Conservation (phyloP, 2,329 filamentous ascomycete species). For the Ceratocystis alfenasii region DNA sequence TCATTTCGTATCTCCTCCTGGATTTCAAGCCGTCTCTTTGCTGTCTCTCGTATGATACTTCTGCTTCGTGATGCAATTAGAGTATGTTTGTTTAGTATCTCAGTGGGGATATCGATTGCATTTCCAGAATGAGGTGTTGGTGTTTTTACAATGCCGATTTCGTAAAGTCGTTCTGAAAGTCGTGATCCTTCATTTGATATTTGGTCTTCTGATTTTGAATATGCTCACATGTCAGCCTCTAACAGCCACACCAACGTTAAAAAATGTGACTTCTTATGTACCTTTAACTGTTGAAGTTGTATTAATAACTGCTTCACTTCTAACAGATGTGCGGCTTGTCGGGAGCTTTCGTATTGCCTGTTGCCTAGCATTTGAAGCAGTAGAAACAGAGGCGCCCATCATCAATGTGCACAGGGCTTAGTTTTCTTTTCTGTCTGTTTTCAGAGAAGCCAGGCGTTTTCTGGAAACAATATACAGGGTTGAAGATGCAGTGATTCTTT, state of each 20-base stretch:
- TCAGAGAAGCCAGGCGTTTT: neutral
- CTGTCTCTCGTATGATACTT: neutral
- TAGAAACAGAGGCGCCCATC: neutral
- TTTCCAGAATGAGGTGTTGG: neutral
- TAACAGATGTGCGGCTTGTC: neutral
- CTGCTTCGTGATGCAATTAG: neutral
- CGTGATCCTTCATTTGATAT: neutral
- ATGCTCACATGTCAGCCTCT: neutral
- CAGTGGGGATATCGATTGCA: neutral
- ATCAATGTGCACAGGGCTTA: too few relatives aligned
- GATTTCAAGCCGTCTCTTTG: neutral
- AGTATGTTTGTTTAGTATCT: neutral
- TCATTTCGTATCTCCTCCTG: neutral
- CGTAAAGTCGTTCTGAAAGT: neutral
- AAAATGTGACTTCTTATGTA: neutral
- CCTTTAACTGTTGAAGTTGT: neutral
- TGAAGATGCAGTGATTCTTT: neutral
- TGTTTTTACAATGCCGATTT: neutral
- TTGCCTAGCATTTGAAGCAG: neutral
- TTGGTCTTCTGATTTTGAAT: neutral
- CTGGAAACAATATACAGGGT: neutral
- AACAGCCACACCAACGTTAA: neutral
- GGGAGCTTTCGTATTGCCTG: neutral
- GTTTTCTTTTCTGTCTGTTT: neutral
- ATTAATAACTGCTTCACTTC: neutral